Conservation (phyloP, 169 alveolate species). For the Plasmodium sp. region DNA sequence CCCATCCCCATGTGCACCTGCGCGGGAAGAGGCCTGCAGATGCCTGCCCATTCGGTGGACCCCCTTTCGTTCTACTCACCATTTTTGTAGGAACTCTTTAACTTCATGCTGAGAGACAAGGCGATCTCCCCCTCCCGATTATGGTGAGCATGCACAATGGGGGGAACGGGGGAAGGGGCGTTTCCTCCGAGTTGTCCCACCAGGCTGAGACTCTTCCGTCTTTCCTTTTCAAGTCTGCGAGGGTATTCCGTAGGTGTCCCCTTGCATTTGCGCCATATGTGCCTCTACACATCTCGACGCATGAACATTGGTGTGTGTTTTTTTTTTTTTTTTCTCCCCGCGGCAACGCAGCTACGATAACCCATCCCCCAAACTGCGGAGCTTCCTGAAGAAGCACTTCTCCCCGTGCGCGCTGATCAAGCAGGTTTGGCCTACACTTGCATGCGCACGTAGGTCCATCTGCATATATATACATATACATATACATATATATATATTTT, state of each 20-base stretch:
- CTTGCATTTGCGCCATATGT: not conserved
- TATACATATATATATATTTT: not conserved
- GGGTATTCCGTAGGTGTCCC: not conserved
- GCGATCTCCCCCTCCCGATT: not conserved
- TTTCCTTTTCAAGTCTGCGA: not conserved
- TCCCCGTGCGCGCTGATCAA: conserved; percentile 30
- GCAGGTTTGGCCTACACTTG: conserved; percentile 3
- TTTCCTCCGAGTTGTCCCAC: not conserved
- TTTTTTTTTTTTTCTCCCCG: not conserved
- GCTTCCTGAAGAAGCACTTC: conserved; percentile 31
- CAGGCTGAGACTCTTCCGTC: not conserved
- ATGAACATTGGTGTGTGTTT: not conserved
- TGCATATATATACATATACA: not conserved
- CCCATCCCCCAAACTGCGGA: conserved; percentile 37
- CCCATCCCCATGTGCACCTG: not conserved
- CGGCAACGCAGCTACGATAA: conserved; percentile 26
- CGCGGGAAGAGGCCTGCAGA: not conserved
- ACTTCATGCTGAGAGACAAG: conserved; percentile 48
- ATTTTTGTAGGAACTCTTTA: conserved; percentile 24
- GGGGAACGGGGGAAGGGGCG: not conserved
- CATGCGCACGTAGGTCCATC: not conserved
- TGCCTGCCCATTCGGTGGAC: not conserved
- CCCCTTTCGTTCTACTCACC: not conserved
- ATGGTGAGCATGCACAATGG: conserved; percentile 6
- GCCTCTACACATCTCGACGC: not conserved